These are phyloP conservation scores for Gloeophyllum trabeum DNA, from an alignment of 768 basidiomycete genomes.

Conservation along the genomic window DNA sequence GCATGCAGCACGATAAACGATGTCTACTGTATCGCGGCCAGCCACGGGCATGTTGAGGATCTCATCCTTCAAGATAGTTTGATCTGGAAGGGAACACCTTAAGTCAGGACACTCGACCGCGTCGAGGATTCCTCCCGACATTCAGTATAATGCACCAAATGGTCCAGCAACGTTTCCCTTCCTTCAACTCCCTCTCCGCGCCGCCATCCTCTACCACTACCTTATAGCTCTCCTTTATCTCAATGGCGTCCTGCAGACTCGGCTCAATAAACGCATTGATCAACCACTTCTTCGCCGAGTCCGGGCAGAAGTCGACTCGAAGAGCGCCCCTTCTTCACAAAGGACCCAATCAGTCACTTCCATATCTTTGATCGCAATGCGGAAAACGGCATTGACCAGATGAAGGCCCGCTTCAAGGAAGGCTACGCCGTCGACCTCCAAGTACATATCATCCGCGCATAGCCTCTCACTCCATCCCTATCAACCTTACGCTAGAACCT, in stretches of 20 bases:
- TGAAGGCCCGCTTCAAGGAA: conserved; percentile 19
- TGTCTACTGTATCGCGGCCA: conserved; percentile 19
- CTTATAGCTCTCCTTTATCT: conserved; percentile 2
- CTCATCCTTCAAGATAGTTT: conserved; percentile 19
- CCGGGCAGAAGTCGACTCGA: conserved; percentile 20
- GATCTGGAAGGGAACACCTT: conserved; percentile 17
- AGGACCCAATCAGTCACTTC: conserved; percentile 27
- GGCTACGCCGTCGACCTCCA: conserved; percentile 32
- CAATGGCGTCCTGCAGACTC: conserved; percentile 24
- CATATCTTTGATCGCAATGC: conserved; percentile 27
- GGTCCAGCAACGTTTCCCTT: conserved; percentile 28
- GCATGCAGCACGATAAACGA: neutral
- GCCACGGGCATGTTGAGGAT: conserved; percentile 22
- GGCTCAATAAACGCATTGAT: conserved; percentile 28
- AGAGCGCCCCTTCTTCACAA: conserved; percentile 31
- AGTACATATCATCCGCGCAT: too few relatives aligned
- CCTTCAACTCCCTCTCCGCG: conserved; percentile 11
- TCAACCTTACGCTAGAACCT: too few relatives aligned
- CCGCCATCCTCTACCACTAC: conserved; percentile 4
- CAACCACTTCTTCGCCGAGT: conserved; percentile 22
- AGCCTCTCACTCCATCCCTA: too few relatives aligned
- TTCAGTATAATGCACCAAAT: conserved; percentile 24
- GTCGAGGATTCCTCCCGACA: conserved; percentile 15
- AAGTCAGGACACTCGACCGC: too few relatives aligned
- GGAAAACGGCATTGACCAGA: conserved; percentile 17